A percentile compares a stretch with the other conserved stretches of the same genome.
These are phyloP conservation scores for Myxozyma vanderwaltii DNA, from an alignment of 805 yeast genomes.

Conservation along the genomic window DNA sequence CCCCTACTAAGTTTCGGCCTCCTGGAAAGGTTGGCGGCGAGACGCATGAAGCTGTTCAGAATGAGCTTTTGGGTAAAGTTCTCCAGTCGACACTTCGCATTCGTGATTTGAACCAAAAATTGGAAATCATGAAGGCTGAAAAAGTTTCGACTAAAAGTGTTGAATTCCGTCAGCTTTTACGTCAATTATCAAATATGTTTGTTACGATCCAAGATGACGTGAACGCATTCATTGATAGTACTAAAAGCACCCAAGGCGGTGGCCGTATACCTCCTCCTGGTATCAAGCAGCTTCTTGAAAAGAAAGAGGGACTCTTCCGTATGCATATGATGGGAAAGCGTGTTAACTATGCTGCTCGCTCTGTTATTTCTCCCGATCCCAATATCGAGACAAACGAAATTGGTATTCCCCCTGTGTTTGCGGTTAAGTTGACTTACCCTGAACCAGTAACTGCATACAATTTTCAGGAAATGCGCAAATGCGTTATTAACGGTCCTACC, in stretches of 20 bases:
- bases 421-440: constrained; percentile 91
- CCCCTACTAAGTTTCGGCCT: constrained; percentile 93
- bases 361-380: constrained; percentile 99
- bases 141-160: constrained; percentile 38
- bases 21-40: constrained; percentile 98
- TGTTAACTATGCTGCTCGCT: constrained; percentile 98
- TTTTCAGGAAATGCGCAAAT: constrained; percentile 85
- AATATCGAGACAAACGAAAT: constrained; percentile 96
- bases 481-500: constrained; percentile 96
- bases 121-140: constrained; percentile 63
- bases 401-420: constrained; percentile 99
- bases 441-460: constrained; percentile 96
- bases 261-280: constrained; percentile 86
- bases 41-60: constrained; percentile 90
- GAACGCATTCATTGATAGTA: constrained; percentile 87
- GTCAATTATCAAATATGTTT: constrained; percentile 90
- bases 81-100: constrained; percentile 78
- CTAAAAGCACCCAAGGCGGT: constrained; percentile 76
- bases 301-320: constrained; percentile 97
- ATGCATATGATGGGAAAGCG: constrained; percentile 99
- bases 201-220: constrained; percentile 94
- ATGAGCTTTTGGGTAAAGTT: constrained; percentile 79
- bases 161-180: constrained; percentile 51
- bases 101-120: constrained; percentile 85
- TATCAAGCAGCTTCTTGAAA: constrained; percentile 94